These are phyloP conservation scores for Boeremia lycopersici DNA, from an alignment of 2,329 filamentous ascomycete genomes.

Conservation along the genomic window DNA sequence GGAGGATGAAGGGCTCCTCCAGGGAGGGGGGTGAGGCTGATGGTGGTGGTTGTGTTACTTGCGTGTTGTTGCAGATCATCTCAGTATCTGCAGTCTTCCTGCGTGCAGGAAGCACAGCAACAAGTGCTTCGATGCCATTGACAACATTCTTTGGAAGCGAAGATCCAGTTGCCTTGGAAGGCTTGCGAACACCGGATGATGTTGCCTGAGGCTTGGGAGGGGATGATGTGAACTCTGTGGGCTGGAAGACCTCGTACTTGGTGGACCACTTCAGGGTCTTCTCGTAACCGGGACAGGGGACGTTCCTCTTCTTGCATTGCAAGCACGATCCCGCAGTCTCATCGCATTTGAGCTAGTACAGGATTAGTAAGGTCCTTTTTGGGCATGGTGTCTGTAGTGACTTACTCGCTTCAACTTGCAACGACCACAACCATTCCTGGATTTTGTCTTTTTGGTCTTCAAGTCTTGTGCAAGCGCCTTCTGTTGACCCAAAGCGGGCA, in stretches of 20 bases:
- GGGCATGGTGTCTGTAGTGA: neutral
- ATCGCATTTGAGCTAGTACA: constrained; percentile 51
- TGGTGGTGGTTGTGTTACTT: constrained; percentile 28
- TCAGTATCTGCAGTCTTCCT: constrained; percentile 29
- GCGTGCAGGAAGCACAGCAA: constrained; percentile 42
- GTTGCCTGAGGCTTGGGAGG: constrained; percentile 22
- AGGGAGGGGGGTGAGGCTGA: constrained; percentile 25
- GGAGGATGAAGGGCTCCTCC: constrained; percentile 24
- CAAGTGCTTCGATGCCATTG: constrained; percentile 44
- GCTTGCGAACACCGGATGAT: constrained; percentile 14
- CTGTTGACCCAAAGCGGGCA: constrained; percentile 39
- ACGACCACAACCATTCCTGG: constrained; percentile 43
- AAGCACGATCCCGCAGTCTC: constrained; percentile 51
- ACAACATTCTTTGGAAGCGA: constrained; percentile 39
- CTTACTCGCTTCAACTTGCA: constrained; percentile 46
- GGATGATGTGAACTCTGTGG: constrained; percentile 32
- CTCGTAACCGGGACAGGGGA: constrained; percentile 55
- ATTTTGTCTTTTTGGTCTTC: constrained; percentile 45
- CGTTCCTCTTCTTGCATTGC: constrained; percentile 52
- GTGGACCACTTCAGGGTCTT: constrained; percentile 56
- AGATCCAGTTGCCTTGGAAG: constrained; percentile 13
- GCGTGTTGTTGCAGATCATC: constrained; percentile 19
- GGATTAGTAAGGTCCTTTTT: constrained; percentile 22
- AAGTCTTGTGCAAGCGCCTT: constrained; percentile 34
- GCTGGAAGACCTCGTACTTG: constrained; percentile 55